Evolutionary conservation across 257 asterid species (phyloP).

Genomic region (Solanum clarkiae): DNA sequence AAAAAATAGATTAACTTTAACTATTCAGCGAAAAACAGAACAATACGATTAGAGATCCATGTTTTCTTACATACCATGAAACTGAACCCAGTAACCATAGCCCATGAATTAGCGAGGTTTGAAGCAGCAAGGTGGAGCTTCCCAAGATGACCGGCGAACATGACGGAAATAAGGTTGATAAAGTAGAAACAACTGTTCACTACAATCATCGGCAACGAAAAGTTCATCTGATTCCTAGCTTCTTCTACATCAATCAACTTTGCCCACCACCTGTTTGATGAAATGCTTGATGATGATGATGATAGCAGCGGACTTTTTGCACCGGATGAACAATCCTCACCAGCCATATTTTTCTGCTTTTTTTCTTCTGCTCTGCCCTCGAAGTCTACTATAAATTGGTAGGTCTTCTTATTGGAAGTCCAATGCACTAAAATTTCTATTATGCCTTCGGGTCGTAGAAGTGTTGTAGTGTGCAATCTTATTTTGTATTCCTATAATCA

Average conservation of each 20-base stretch:
- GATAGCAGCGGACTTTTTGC: neutral
- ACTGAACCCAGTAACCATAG: constrained; percentile 13
- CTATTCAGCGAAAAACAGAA: neutral
- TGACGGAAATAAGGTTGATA: constrained; percentile 9
- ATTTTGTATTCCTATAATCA: too few species aligned
- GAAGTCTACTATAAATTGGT: neutral
- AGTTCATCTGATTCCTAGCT: neutral
- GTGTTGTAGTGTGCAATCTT: rapidly evolving
- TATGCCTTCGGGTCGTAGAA: too few species aligned
- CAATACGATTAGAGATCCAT: neutral
- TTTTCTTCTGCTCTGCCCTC: neutral
- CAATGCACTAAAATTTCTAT: too few species aligned
- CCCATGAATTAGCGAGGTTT: constrained; percentile 22
- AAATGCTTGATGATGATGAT: neutral
- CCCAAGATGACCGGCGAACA: constrained; percentile 27
- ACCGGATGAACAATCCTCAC: neutral
- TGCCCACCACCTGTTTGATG: constrained; percentile 3
- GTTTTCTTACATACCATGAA: constrained; percentile 6
- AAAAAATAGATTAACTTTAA: too few species aligned
- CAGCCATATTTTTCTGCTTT: neutral
- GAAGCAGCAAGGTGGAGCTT: constrained; percentile 12
- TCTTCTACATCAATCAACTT: constrained; percentile 2
- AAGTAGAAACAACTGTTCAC: constrained; percentile 3
- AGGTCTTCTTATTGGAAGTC: too few species aligned
- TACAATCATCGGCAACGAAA: constrained; percentile 12